Base-by-base conservation (phyloP, 2,329 filamentous ascomycete genomes). In the Fusarium armeniacum region DNA sequence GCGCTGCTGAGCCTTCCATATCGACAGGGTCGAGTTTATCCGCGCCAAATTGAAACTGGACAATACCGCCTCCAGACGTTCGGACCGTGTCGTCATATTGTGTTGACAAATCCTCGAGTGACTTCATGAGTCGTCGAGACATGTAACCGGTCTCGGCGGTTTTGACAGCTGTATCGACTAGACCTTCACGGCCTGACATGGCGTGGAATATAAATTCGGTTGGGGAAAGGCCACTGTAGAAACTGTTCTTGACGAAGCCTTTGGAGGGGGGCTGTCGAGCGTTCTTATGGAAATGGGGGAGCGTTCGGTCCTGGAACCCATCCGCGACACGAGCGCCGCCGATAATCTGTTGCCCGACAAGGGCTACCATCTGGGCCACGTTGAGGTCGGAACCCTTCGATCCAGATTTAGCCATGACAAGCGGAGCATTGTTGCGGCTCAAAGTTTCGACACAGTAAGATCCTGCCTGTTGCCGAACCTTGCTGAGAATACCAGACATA, bases 61-160 rank as follows among this genome's bases (percentile, higher is more conserved):
- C 94, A 65, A 99, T 91, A 33, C 90, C 90, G 10, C 92, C 92
- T 3, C 91, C 91, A 1, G 94, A 98, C 30, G 95, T 98, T 59
- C 96, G 89, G 1, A 99, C 95, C 0, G 96, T 99, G 75, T 97
- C 89, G 75, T 99, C 96, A 75, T 99, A 99, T 74, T 94, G 90
- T 1, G 93, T 93, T 1, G 94, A 97, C 5, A 98, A 83, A 83
- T 99, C 96, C 78, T 99, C 96, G 50, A 99, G 82, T 5, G 93
- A 97, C 81, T 99, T 99, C 95, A 99, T 99, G 77, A 99, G 80
- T 73, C 96, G 90, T 82, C 96, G 91, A 68, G 95, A 98, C 96
- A 99, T 99, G 82, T 99, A 99, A 70, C 96, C 96, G 13, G 96
- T 99, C 80, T 99, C 96, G 55, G 96, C 96, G 55, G 96, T 99